Evolutionary conservation across 2,329 filamentous ascomycete species (phyloP).

Genomic region (Ophiostoma piceae): DNA sequence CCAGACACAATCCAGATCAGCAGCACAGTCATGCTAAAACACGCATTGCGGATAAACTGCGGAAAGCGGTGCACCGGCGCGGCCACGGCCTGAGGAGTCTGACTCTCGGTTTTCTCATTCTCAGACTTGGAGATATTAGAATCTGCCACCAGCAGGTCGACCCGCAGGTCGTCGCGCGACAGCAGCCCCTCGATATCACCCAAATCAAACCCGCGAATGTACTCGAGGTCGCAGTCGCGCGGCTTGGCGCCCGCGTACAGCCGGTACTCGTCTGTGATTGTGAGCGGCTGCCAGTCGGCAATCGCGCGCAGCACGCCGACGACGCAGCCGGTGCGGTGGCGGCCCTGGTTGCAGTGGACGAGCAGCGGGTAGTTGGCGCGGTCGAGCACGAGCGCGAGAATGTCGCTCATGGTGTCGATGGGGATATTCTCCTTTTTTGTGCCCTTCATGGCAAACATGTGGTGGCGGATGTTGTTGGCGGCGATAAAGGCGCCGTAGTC

Average conservation of each 20-base stretch:
- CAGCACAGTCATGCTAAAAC: constrained; percentile 41
- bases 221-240: constrained; percentile 56
- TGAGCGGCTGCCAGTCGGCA: constrained; percentile 57
- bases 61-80: constrained; percentile 29
- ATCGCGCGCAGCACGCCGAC: constrained; percentile 72
- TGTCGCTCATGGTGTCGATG: constrained; percentile 60
- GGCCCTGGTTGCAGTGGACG: constrained; percentile 91
- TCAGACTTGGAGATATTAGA: no score
- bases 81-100: constrained; percentile 1
- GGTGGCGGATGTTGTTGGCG: constrained; percentile 63
- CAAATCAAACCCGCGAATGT: constrained; percentile 49
- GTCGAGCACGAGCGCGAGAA: constrained; percentile 67
- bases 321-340: constrained; percentile 88
- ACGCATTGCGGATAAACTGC: constrained; percentile 41
- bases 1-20: constrained; percentile 38
- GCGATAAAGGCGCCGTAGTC: constrained; percentile 58
- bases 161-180: constrained; percentile 18
- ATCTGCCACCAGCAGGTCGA: constrained; percentile 10
- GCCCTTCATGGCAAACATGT: constrained; percentile 73
- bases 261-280: constrained; percentile 67
- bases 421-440: constrained; percentile 78
- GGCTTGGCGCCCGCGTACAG: constrained; percentile 57
- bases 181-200: constrained; percentile 36
- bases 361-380: constrained; percentile 71
- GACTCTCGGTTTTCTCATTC: no score